Base-by-base conservation (phyloP, 768 basidiomycete genomes). In the Tricholoma saponaceum region DNA sequence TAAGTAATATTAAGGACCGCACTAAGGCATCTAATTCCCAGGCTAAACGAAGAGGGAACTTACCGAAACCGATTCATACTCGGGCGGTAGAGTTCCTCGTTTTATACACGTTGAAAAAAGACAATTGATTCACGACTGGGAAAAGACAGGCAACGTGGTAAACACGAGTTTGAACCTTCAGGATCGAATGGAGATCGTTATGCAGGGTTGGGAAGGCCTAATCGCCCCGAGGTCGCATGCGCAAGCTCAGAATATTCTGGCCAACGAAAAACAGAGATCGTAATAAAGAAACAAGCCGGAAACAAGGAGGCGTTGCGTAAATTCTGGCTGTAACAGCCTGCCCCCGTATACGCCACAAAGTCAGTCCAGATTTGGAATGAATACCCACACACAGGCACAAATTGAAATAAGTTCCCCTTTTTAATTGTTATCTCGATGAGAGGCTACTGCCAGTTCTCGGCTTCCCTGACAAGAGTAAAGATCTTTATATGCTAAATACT, bases 61-160 rank as follows among this genome's bases (percentile, higher is more conserved):
- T 79, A 90, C 90, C 90, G 90, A 74, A 92, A 89, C 66, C 87
- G 87, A 79, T 89, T 76, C 90, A 92, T 91, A 69, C 66, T 71
- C 64, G 52, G 55, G 51, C 57, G 44, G 62, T 64, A 59, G 62
- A 58, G 33, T 60, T 67, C 81, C 84, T 86, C 81, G 82, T 78
- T 83, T 83, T 75, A 73, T 78, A 82, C 87, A 89, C 86, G 88
- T 83, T 86, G 78, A 66, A 66, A 56, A 62, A 64, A 56, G 62
- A 65, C 60, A 61, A 67, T 58, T 65, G 66, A 60, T 66, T 67
- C 70, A 30, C 60, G 65, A 69, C 70, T 71, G 66, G 62, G 70
- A 74, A 69, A 79, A 72, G 69, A 74, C 69, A 72, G 76, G 75
- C 79, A 89, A 88, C 87, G 87, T 89, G 87, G 79, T 76, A 66